Conservation (phyloP, 306 rosid genomes). For the Prunus davidiana region DNA sequence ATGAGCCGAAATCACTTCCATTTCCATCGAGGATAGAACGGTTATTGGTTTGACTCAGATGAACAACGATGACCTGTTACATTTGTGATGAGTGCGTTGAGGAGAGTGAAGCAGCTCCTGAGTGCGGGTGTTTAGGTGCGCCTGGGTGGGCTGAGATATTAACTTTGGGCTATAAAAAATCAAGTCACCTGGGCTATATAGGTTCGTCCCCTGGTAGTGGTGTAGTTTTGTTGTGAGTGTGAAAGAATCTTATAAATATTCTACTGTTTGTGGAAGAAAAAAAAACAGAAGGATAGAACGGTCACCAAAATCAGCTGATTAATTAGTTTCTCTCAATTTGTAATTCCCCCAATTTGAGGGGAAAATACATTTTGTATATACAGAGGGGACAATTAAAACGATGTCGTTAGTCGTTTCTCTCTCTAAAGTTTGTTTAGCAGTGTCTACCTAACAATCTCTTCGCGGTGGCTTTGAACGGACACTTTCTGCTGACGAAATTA, state of each 20-base stretch:
- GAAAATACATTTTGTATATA: not conserved
- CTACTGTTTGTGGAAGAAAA: too few species aligned
- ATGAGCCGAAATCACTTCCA: not conserved
- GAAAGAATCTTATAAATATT: too few species aligned
- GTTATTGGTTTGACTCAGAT: not conserved
- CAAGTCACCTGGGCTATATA: too few species aligned
- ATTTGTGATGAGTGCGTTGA: too few species aligned
- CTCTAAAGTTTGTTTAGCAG: not conserved
- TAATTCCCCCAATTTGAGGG: not conserved
- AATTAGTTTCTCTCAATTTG: not conserved
- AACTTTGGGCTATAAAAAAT: too few species aligned
- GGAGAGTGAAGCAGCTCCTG: too few species aligned
- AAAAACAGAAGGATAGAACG: too few species aligned
- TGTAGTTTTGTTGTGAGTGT: too few species aligned
- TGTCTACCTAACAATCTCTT: slow-evolving; percentile 28
- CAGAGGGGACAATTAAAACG: not conserved
- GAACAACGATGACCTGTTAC: too few species aligned
- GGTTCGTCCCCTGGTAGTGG: too few species aligned
- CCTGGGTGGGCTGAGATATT: too few species aligned
- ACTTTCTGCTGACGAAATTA: slow-evolving; percentile 54
- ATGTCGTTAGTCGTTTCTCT: not conserved
- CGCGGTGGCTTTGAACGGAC: slow-evolving; percentile 57
- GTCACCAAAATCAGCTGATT: not conserved
- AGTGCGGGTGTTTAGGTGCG: accelerated
- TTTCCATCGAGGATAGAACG: not conserved